Evolutionary conservation across 768 basidiomycete genomes (phyloP).

Genomic region (Suillus decipiens): DNA sequence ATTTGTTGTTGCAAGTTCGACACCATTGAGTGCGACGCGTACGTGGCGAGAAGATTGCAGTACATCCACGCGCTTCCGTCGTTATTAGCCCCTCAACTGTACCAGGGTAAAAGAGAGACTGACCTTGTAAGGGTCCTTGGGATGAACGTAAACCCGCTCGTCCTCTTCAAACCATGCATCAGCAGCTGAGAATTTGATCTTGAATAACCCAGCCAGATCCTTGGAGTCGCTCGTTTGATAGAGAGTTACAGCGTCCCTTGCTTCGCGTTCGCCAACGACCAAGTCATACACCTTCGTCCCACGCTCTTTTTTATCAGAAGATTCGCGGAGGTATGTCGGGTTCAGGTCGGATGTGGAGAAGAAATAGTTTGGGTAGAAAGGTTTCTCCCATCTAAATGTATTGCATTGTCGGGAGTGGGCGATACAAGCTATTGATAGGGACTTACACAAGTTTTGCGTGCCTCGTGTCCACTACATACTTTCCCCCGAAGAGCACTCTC

Average conservation of each 20-base stretch:
- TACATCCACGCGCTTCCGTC: constrained; percentile 57
- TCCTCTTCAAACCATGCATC: constrained; percentile 51
- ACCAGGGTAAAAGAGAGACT: constrained; percentile 7
- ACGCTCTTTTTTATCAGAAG: constrained; percentile 31
- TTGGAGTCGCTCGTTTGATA: constrained; percentile 31
- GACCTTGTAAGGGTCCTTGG: constrained; percentile 73
- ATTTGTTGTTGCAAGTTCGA: constrained; percentile 60
- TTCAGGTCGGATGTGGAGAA: constrained; percentile 50
- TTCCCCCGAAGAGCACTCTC: constrained; percentile 42
- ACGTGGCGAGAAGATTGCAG: constrained; percentile 62
- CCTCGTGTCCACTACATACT: constrained; percentile 55
- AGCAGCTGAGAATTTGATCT: constrained; percentile 48
- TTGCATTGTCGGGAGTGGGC: constrained; percentile 3
- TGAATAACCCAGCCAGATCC: constrained; percentile 48
- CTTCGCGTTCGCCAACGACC: constrained; percentile 41
- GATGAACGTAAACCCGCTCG: constrained; percentile 59
- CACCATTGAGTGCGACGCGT: constrained; percentile 59
- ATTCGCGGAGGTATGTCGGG: constrained; percentile 39
- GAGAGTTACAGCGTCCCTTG: constrained; percentile 40
- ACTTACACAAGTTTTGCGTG: constrained; percentile 46
- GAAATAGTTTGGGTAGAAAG: constrained; percentile 55
- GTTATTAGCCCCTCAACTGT: constrained; percentile 2
- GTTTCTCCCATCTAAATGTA: constrained; percentile 53
- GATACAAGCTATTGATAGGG: not conserved
- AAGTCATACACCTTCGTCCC: constrained; percentile 46